phyloP scores from a whole-genome alignment of 441 rosid genomes.

The Arabidopsis lyrata region DNA sequence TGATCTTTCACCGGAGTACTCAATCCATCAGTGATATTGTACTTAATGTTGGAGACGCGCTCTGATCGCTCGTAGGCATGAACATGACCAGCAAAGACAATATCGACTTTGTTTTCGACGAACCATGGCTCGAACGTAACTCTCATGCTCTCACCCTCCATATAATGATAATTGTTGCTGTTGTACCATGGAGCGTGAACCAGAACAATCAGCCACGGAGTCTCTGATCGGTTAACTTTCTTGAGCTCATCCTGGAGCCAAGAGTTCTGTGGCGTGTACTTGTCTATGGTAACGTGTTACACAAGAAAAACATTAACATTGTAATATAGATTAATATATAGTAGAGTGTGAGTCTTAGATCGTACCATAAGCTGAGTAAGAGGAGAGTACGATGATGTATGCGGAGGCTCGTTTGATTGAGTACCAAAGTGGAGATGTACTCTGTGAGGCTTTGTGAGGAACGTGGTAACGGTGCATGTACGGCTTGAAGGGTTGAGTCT shows the following conservation, averaged over 20 bases:
- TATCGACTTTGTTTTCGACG: slow-evolving; percentile 69
- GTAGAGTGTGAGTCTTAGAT: slow-evolving; percentile 16
- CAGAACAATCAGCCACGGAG: slow-evolving; percentile 76
- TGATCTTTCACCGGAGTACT: slow-evolving; percentile 53
- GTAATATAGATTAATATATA: background rate
- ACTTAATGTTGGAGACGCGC: slow-evolving; percentile 50
- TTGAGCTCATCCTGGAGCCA: slow-evolving; percentile 70
- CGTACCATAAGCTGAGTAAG: slow-evolving; percentile 70
- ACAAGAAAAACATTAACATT: background rate
- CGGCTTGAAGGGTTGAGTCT: slow-evolving; percentile 60
- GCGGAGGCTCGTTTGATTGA: slow-evolving; percentile 69
- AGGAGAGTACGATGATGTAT: slow-evolving; percentile 66
- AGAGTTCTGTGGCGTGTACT: slow-evolving; percentile 63
- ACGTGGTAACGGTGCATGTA: slow-evolving; percentile 51
- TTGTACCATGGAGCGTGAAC: slow-evolving; percentile 68
- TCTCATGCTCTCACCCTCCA: slow-evolving; percentile 87
- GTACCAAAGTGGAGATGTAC: slow-evolving; percentile 72
- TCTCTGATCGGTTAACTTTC: slow-evolving; percentile 67
- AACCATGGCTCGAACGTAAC: slow-evolving; percentile 73
- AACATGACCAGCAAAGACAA: slow-evolving; percentile 77
- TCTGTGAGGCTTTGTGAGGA: slow-evolving; percentile 58
- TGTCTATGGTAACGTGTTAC: slow-evolving; percentile 45
- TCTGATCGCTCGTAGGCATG: slow-evolving; percentile 79
- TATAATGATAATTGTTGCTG: slow-evolving; percentile 65
- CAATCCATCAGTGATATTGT: slow-evolving; percentile 55